Evolutionary conservation across 2,329 filamentous ascomycete genomes (phyloP).

Genomic region (Ophiocordyceps unilateralis): DNA sequence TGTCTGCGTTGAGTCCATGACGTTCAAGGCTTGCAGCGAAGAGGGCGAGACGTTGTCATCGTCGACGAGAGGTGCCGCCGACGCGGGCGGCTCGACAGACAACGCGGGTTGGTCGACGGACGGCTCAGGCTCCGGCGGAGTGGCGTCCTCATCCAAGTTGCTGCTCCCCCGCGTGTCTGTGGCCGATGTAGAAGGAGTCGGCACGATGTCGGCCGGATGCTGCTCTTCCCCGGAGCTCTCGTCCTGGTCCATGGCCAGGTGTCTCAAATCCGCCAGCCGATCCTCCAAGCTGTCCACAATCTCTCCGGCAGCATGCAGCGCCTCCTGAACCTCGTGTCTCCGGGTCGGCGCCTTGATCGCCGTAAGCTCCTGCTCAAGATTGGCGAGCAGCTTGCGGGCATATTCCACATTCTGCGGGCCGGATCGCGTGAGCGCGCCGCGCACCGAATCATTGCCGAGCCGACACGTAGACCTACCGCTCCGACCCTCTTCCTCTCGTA

Average conservation of each 20-base stretch:
- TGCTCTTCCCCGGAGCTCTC: conserved; percentile 38
- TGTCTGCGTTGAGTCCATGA: conserved; percentile 12
- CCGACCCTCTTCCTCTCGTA: conserved; percentile 38
- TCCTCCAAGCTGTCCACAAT: conserved; percentile 48
- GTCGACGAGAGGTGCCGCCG: conserved; percentile 3
- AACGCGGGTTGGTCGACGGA: background rate
- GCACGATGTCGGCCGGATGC: conserved; percentile 34
- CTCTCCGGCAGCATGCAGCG: conserved; percentile 48
- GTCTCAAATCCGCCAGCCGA: conserved; percentile 49
- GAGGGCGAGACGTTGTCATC: conserved; percentile 1
- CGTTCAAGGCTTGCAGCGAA: background rate
- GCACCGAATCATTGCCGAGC: background rate
- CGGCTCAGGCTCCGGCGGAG: no score
- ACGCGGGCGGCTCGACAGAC: conserved; percentile 3
- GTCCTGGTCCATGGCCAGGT: conserved; percentile 26
- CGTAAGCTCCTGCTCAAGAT: conserved; percentile 51
- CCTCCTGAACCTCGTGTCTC: conserved; percentile 42
- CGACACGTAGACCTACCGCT: conserved; percentile 22
- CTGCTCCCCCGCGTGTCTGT: conserved; percentile 5
- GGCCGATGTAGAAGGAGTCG: conserved; percentile 25
- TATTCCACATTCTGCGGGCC: conserved; percentile 53
- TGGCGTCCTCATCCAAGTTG: background rate
- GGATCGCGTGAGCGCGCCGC: background rate
- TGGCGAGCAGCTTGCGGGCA: conserved; percentile 50
- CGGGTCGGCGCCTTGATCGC: conserved; percentile 39